These are phyloP conservation scores for Seiridium unicorne DNA, from an alignment of 2,329 filamentous ascomycete genomes.

Conservation along the genomic window DNA sequence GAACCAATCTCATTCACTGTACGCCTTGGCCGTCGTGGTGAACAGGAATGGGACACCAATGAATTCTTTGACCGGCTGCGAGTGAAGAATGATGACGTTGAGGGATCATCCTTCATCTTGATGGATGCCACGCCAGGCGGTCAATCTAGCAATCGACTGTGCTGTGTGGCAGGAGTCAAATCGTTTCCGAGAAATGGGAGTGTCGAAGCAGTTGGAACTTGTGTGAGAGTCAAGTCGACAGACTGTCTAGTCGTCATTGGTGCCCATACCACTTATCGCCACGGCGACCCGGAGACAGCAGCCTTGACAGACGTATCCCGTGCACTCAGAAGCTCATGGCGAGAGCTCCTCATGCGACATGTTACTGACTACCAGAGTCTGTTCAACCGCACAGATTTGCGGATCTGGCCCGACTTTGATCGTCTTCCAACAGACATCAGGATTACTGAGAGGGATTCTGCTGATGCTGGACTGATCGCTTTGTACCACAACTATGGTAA, in stretches of 20 bases:
- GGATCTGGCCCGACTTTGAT: constrained; percentile 21
- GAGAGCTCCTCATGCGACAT: constrained; percentile 15
- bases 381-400: constrained; percentile 19
- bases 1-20: constrained; percentile 18
- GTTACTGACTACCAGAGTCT: constrained; percentile 17
- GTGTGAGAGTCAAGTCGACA: constrained; percentile 33
- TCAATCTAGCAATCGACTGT: constrained; percentile 27
- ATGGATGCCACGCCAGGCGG: constrained; percentile 37
- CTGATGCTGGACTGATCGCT: constrained; percentile 22
- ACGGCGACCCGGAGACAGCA: constrained; percentile 21
- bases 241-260: constrained; percentile 34
- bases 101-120: constrained; percentile 20
- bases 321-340: constrained; percentile 18
- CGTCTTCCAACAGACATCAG: constrained; percentile 15
- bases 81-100: constrained; percentile 13
- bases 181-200: constrained; percentile 14
- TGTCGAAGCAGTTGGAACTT: constrained; percentile 30
- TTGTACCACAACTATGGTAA: constrained; percentile 15
- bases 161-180: constrained; percentile 26
- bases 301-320: constrained; percentile 23
- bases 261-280: constrained; percentile 37
- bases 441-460: constrained; percentile 11
- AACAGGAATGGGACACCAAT: constrained; percentile 40
- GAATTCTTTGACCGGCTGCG: constrained; percentile 38
- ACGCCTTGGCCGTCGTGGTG: constrained; percentile 35